phyloP scores from a whole-genome alignment of 2,329 filamentous ascomycete genomes.

The Microsporum ferrugineum region DNA sequence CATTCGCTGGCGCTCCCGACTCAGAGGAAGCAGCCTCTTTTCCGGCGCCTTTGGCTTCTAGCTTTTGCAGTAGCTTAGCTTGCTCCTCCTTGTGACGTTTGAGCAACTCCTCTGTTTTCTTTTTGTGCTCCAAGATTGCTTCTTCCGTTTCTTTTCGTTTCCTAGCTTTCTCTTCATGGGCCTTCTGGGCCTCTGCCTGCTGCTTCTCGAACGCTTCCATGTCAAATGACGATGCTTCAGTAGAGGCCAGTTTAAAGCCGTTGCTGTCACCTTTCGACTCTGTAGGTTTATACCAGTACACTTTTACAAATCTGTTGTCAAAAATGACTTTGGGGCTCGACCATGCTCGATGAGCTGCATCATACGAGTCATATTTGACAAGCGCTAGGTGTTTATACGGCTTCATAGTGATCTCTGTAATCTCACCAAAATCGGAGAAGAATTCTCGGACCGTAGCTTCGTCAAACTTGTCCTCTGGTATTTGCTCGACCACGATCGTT shows the following conservation, averaged over 20 bases:
- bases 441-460: conserved; percentile 45
- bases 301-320: conserved; percentile 54
- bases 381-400: conserved; percentile 44
- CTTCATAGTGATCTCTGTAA: conserved; percentile 45
- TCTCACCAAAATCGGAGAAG: conserved; percentile 47
- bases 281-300: conserved; percentile 47
- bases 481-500: conserved; percentile 50
- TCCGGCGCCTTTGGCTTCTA: conserved; percentile 33
- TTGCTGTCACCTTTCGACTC: conserved; percentile 26
- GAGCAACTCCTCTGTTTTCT: conserved; percentile 39
- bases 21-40: conserved; percentile 21
- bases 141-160: conserved; percentile 43
- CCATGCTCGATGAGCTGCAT: conserved; percentile 44
- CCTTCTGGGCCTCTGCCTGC: conserved; percentile 47
- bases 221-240: conserved; percentile 38
- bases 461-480: conserved; percentile 46
- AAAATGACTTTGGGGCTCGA: conserved; percentile 52
- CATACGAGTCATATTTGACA: conserved; percentile 43
- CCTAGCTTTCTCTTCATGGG: conserved; percentile 43
- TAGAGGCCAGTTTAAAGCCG: conserved; percentile 15
- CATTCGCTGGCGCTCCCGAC: conserved; percentile 20
- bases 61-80: conserved; percentile 37
- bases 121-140: conserved; percentile 42
- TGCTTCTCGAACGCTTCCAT: conserved; percentile 43
- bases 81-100: conserved; percentile 47